phyloP scores from a whole-genome alignment of 2,329 filamentous ascomycete species.

The Sporothrix euskadiensis region DNA sequence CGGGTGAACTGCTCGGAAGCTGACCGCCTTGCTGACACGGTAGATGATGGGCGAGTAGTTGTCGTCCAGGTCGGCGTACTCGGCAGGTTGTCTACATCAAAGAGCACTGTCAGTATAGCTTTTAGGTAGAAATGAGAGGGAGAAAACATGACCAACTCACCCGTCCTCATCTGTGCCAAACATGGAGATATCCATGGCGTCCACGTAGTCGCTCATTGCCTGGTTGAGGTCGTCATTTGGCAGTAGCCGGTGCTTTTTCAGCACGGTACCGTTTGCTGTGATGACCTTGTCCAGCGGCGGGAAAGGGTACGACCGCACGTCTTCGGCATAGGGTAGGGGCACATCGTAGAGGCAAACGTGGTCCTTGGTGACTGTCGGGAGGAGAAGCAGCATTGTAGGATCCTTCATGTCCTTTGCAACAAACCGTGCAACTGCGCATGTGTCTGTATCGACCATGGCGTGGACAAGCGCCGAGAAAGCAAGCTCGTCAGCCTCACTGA shows the following conservation, averaged over 20 bases:
- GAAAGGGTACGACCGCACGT: constrained; percentile 86
- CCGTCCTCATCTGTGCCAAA: constrained; percentile 74
- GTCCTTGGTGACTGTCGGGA: constrained; percentile 74
- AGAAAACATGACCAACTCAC: constrained; percentile 46
- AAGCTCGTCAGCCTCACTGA: constrained; percentile 78
- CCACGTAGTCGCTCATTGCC: constrained; percentile 89
- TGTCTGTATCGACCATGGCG: constrained; percentile 79
- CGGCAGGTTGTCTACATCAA: constrained; percentile 47
- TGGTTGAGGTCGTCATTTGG: constrained; percentile 71
- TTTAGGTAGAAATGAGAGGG: background rate
- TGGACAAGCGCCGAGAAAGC: constrained; percentile 88
- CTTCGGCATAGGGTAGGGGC: constrained; percentile 89
- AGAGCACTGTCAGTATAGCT: constrained; percentile 15
- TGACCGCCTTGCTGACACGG: constrained; percentile 81
- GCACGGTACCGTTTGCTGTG: constrained; percentile 77
- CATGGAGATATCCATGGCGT: constrained; percentile 82
- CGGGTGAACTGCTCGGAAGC: constrained; percentile 75
- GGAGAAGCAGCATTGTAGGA: constrained; percentile 74
- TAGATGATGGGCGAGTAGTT: constrained; percentile 85
- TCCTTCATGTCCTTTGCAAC: constrained; percentile 82
- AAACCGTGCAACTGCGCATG: constrained; percentile 81
- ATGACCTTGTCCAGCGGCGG: constrained; percentile 84
- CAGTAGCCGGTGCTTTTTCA: constrained; percentile 81
- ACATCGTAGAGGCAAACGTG: constrained; percentile 87
- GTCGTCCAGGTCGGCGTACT: constrained; percentile 78